Conservation (phyloP, 768 basidiomycete species). For the Trametes meyenii region DNA sequence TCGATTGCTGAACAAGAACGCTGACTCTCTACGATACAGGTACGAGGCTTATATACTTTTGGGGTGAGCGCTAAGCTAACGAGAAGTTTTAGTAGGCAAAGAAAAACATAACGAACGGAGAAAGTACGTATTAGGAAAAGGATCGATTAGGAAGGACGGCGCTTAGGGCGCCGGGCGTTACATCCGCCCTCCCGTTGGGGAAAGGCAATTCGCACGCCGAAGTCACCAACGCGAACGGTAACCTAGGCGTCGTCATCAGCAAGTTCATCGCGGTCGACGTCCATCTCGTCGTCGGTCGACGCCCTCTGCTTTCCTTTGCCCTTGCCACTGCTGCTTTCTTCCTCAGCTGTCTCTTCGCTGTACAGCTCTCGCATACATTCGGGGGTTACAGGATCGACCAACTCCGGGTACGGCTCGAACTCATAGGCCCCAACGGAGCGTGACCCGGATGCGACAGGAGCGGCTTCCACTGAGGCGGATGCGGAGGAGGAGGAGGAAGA, state of each 20-base stretch:
- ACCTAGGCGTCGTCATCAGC: not conserved
- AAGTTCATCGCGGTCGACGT: not conserved
- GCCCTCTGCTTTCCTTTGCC: too few relatives aligned
- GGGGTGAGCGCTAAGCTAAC: not conserved
- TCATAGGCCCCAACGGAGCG: too few relatives aligned
- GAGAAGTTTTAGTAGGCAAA: not conserved
- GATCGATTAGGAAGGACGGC: not conserved
- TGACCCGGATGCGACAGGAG: too few relatives aligned
- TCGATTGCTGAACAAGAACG: not conserved
- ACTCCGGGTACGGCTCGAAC: too few relatives aligned
- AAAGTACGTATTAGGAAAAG: not conserved
- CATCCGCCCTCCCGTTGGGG: constrained; percentile 7
- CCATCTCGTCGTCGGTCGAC: too few relatives aligned
- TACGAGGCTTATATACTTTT: not conserved
- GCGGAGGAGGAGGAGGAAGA: too few relatives aligned
- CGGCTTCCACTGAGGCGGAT: too few relatives aligned
- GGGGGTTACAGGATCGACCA: too few relatives aligned
- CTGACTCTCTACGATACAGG: not conserved
- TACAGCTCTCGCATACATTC: too few relatives aligned
- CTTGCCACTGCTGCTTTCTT: too few relatives aligned
- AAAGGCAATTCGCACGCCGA: not conserved
- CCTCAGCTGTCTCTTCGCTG: too few relatives aligned
- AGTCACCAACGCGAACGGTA: not conserved
- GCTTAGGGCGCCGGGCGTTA: not conserved
- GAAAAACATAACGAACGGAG: not conserved